Conservation (phyloP, 768 basidiomycete species). For the Trametes punicea region DNA sequence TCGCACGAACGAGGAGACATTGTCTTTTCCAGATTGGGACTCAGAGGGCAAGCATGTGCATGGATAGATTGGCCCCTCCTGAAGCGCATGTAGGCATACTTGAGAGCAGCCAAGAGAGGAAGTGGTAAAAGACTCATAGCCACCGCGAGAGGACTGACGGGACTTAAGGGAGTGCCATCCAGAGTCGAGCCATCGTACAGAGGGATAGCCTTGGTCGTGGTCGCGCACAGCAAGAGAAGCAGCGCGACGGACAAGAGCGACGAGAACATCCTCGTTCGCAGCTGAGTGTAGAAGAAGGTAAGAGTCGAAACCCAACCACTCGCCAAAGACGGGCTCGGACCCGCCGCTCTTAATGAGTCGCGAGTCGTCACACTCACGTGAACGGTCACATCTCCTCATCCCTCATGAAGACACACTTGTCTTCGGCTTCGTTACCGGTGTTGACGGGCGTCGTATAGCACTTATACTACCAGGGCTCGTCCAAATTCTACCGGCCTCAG, state of each 20-base stretch:
- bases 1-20: neutral
- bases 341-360: neutral
- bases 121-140: conserved; percentile 22
- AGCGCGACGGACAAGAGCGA: neutral
- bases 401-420: neutral
- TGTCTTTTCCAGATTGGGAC: neutral
- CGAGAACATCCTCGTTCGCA: neutral
- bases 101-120: conserved; percentile 20
- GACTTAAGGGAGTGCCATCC: neutral
- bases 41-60: neutral
- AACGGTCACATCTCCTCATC: neutral
- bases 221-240: neutral
- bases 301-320: neutral
- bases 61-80: conserved; percentile 24
- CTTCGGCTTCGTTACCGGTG: no score
- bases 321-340: neutral
- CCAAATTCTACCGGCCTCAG: no score
- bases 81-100: conserved; percentile 23
- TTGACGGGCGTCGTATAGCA: no score
- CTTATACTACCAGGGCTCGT: no score
- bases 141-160: conserved; percentile 5
- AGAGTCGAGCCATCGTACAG: neutral
- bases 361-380: neutral
- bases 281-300: neutral
- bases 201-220: neutral